phyloP scores from a whole-genome alignment of 2,329 filamentous ascomycete species.

The Talaromyces sp. region DNA sequence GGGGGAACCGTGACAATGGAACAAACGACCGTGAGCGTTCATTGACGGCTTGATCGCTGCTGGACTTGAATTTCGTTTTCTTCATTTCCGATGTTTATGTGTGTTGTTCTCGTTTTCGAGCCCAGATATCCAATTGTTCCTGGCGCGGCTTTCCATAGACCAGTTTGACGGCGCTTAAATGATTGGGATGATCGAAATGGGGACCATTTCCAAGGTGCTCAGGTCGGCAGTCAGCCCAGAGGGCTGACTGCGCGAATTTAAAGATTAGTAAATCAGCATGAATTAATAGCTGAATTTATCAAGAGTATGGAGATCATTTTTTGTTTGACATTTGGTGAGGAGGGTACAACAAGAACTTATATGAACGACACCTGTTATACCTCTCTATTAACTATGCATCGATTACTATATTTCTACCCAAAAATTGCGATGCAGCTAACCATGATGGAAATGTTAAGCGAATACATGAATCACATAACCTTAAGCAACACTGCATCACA shows the following conservation, averaged over 20 bases:
- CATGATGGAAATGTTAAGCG: background rate
- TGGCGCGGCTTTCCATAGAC: constrained; percentile 6
- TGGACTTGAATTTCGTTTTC: constrained; percentile 3
- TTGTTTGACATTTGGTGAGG: background rate
- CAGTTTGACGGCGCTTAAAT: constrained; percentile 10
- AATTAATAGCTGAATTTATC: background rate
- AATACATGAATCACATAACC: background rate
- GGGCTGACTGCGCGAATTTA: constrained; percentile 1
- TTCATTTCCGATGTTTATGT: constrained; percentile 3
- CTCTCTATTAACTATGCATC: background rate
- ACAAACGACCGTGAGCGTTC: background rate
- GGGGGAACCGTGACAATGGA: background rate
- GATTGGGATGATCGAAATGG: background rate
- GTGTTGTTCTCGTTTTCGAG: constrained; percentile 9
- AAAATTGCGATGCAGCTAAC: background rate
- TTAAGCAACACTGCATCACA: background rate
- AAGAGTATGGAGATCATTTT: background rate
- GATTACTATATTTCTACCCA: background rate
- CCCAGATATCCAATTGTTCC: constrained; percentile 16
- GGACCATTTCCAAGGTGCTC: background rate
- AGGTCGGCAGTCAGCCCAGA: background rate
- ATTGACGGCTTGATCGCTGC: background rate
- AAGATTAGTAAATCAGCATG: background rate
- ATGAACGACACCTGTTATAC: background rate
- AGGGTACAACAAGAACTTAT: background rate